Conservation (phyloP, 768 basidiomycete species). For the Lentinula edodes region DNA sequence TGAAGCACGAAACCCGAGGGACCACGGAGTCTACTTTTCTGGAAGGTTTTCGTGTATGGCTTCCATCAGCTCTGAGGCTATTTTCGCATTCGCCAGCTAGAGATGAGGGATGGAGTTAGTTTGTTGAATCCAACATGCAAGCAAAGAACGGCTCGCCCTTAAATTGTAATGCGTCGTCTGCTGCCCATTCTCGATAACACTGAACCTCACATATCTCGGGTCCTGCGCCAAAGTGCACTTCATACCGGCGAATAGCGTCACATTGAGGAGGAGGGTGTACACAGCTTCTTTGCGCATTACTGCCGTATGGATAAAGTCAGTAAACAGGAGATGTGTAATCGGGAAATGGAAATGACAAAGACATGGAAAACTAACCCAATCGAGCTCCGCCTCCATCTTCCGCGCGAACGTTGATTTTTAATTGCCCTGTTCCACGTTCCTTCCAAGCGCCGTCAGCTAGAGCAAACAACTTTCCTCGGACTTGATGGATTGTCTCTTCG, state of each 20-base stretch:
- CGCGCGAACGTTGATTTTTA: conserved; percentile 64
- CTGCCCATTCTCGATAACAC: conserved; percentile 54
- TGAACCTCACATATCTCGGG: conserved; percentile 74
- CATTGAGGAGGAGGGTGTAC: conserved; percentile 66
- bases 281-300: conserved; percentile 89
- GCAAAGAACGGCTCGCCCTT: conserved; percentile 40
- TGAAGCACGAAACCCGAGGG: too few relatives aligned
- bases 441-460: conserved; percentile 64
- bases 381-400: conserved; percentile 66
- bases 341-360: background rate
- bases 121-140: background rate
- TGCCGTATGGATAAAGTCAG: conserved; percentile 20
- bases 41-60: conserved; percentile 48
- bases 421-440: conserved; percentile 67
- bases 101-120: conserved; percentile 16
- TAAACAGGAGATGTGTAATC: background rate
- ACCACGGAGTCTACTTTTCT: background rate
- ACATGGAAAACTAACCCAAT: conserved; percentile 39
- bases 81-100: conserved; percentile 64
- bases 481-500: conserved; percentile 70
- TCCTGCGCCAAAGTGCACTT: conserved; percentile 67
- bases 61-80: conserved; percentile 64
- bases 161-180: conserved; percentile 68
- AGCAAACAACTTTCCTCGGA: conserved; percentile 69
- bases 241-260: conserved; percentile 77